Percentiles rank a stretch among this genome's conserved stretches.
phyloP scores from a whole-genome alignment of 345 rosid species.

The Linum trigynum region DNA sequence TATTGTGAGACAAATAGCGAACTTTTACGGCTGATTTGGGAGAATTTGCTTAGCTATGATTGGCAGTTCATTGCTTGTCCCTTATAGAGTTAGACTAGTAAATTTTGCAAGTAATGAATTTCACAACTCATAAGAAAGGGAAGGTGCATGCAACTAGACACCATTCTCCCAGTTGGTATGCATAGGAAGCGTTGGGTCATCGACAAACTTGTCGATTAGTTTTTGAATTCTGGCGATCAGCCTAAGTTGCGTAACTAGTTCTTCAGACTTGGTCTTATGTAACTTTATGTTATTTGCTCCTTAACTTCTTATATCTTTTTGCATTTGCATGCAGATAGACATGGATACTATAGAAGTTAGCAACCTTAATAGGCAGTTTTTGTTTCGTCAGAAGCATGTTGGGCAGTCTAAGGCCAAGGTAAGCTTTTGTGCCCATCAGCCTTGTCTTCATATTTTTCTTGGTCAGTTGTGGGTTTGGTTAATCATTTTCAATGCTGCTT shows the following conservation, averaged over 20 bases:
- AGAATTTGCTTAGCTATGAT: no score
- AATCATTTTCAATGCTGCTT: constrained; percentile 6
- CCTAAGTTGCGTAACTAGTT: no score
- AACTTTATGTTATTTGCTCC: neutral
- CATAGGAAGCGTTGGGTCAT: neutral
- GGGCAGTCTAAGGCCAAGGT: constrained; percentile 99
- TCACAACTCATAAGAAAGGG: neutral
- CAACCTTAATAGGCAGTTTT: constrained; percentile 90
- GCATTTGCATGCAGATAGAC: constrained; percentile 59
- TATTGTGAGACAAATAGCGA: no score
- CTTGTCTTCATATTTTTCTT: neutral
- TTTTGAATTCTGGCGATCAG: no score
- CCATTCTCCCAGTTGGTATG: neutral
- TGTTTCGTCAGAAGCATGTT: constrained; percentile 87
- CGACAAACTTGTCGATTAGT: no score
- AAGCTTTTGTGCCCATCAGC: constrained; percentile 4
- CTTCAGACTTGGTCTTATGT: neutral
- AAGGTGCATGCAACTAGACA: neutral
- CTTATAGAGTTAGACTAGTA: no score
- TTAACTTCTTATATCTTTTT: neutral
- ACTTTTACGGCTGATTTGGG: no score
- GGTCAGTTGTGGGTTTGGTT: neutral
- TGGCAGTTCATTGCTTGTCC: no score
- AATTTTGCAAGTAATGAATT: no score
- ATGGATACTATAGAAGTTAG: constrained; percentile 99